phyloP scores from a whole-genome alignment of 177 flowering plant genomes.

The Vitis hybrid region DNA sequence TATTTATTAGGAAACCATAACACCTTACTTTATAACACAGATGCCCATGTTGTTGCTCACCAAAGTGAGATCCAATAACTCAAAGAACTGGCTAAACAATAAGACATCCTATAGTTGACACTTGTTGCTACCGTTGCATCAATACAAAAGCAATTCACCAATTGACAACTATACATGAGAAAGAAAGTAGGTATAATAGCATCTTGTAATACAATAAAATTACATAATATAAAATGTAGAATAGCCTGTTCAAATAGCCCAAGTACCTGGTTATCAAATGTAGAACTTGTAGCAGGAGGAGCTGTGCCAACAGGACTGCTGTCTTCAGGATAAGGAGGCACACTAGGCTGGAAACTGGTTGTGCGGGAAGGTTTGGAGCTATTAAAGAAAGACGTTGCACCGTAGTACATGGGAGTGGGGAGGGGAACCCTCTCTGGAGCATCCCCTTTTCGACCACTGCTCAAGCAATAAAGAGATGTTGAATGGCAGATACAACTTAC shows the following conservation, averaged over 20 bases:
- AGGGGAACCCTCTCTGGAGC: conserved; percentile 63
- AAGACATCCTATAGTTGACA: too few species aligned
- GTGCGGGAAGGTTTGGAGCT: conserved; percentile 41
- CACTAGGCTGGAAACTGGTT: conserved; percentile 44
- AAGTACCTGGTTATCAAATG: conserved; percentile 48
- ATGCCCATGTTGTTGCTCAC: too few species aligned
- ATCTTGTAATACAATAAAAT: neutral
- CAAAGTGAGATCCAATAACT: too few species aligned
- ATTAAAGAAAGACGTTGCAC: conserved; percentile 27
- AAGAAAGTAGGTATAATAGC: neutral
- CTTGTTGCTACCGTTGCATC: too few species aligned
- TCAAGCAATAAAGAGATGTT: neutral
- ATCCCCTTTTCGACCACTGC: conserved; percentile 51
- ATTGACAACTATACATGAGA: neutral
- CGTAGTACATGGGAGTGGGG: conserved; percentile 67
- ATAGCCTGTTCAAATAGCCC: neutral
- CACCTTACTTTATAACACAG: too few species aligned
- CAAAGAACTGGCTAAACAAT: too few species aligned
- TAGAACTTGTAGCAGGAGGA: conserved; percentile 43
- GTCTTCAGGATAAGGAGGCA: conserved; percentile 39
- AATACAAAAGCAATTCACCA: too few species aligned
- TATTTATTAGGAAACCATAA: too few species aligned
- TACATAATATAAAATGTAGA: neutral
- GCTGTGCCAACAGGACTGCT: conserved; percentile 35
- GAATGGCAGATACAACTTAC: neutral